Base-by-base conservation (phyloP, 345 rosid genomes). In the Euphorbia peplus region DNA sequence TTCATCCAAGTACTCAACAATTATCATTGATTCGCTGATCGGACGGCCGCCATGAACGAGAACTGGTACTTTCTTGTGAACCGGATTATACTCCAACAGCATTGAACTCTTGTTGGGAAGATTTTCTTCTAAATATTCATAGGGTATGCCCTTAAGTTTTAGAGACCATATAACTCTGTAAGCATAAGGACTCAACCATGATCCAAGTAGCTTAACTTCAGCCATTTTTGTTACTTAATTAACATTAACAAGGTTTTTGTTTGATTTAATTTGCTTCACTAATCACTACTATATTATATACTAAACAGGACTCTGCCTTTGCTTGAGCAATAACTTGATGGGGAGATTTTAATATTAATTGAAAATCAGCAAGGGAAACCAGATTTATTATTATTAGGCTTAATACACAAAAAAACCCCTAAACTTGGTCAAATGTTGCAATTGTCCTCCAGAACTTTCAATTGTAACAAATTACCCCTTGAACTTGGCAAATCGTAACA, bases 71-170 rank as follows among this genome's bases (percentile, higher is more conserved):
- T 65, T 48, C 44, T 65, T 30, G 21, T 65, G 42, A 9, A 65
- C 68, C 2, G 68, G 44, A 15, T 65, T 65, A 5, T 52, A 50
- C 3, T 65, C 28, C 21, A 65, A 25, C 30, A 50, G 69, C 59
- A 51, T 4, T 0, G 28, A 4, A 16, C 59, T 65, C 13, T 65
- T 65, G 48, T 35, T 66, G 21, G 29, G 6, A 6, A 52, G 32
- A 4, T 66, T 48, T 66, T 66, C 44, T 52, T 66, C 60, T 5
- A 66, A 0, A 35, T 21, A 52, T 35, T 66, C 60, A 24, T 2
- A 66, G 8, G 57, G 19, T 66, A 66, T 51, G 21, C 69, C 60
- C 46, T 66, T 66, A 0, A 51, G 60, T 66, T 66, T 52, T 3
- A 66, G 60, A 4, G 60, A 46, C 50, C 59, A 52, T 5, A 51